phyloP scores from a whole-genome alignment of 1,139 yeast genomes.

The Protomyces inouyei region DNA sequence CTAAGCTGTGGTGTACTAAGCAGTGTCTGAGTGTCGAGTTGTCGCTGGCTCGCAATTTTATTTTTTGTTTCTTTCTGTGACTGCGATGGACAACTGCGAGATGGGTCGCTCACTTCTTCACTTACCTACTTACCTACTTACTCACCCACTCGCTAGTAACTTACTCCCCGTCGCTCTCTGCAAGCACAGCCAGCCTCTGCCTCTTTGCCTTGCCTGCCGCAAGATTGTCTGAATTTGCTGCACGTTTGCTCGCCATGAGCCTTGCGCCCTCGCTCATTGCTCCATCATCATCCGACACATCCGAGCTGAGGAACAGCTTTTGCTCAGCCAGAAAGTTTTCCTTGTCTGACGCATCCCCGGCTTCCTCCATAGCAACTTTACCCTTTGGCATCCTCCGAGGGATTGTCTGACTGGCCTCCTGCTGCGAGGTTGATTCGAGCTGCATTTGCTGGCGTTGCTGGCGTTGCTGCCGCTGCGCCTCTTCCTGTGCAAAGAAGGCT shows the following conservation, averaged over 20 bases:
- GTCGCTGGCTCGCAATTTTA: no score
- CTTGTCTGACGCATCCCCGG: not conserved
- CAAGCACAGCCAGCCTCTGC: not conserved
- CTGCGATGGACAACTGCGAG: no score
- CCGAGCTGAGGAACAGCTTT: not conserved
- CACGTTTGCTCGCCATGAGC: not conserved
- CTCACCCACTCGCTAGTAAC: no score
- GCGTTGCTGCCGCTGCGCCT: conserved; percentile 10
- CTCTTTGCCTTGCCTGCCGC: not conserved
- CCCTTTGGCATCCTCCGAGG: no score
- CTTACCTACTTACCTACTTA: no score
- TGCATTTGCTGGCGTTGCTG: conserved; percentile 1
- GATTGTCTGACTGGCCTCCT: not conserved
- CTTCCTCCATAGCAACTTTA: no score
- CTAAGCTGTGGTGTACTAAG: no score
- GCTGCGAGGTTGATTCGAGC: not conserved
- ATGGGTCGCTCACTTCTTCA: no score
- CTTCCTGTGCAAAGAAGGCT: conserved; percentile 19
- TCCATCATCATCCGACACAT: not conserved
- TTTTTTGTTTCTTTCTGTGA: no score
- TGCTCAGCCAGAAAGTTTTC: not conserved
- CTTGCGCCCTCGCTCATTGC: not conserved
- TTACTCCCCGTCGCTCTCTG: not conserved
- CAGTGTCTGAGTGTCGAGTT: no score
- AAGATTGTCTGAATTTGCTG: not conserved